Evolutionary conservation across 2,329 filamentous ascomycete species (phyloP).

Genomic region (Trichoderma sp.): DNA sequence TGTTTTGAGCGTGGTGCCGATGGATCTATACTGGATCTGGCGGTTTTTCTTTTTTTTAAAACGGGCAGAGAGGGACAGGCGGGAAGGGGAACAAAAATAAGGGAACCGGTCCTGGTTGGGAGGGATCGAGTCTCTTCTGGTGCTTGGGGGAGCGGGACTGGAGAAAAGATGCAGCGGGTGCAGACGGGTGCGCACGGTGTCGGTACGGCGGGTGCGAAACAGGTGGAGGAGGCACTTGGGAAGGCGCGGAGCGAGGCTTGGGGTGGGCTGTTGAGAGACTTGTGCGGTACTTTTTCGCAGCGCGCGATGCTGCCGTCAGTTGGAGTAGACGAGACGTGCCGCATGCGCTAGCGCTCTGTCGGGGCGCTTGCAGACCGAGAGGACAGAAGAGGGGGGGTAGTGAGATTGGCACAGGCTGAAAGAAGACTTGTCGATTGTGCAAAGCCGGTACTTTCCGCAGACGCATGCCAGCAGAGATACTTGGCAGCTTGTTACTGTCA

Average conservation of each 20-base stretch:
- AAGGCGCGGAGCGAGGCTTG: constrained; percentile 30
- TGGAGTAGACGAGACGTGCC: background rate
- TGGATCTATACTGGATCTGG: constrained; percentile 68
- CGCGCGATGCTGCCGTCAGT: too few relatives aligned
- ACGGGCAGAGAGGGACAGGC: constrained; percentile 33
- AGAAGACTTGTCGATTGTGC: too few relatives aligned
- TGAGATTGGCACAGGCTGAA: too few relatives aligned
- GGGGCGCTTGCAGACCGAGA: constrained; percentile 23
- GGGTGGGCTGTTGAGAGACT: constrained; percentile 27
- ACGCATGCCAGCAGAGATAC: too few relatives aligned
- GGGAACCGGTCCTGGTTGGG: constrained; percentile 47
- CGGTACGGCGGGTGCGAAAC: constrained; percentile 24
- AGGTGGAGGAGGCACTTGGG: constrained; percentile 4
- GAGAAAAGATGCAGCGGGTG: background rate
- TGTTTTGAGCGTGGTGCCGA: constrained; percentile 67
- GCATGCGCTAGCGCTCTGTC: constrained; percentile 23
- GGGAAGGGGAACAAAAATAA: constrained; percentile 50
- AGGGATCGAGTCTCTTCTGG: constrained; percentile 42
- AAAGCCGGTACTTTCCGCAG: too few relatives aligned
- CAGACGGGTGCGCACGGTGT: constrained; percentile 17
- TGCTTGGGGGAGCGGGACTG: constrained; percentile 30
- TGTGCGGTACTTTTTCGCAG: background rate
- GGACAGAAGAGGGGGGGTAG: background rate
- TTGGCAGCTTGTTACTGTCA: too few relatives aligned
- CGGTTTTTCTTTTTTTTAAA: constrained; percentile 33